phyloP scores from a whole-genome alignment of 352 stramenopile genomes.

The Globisporangium radiosum region DNA sequence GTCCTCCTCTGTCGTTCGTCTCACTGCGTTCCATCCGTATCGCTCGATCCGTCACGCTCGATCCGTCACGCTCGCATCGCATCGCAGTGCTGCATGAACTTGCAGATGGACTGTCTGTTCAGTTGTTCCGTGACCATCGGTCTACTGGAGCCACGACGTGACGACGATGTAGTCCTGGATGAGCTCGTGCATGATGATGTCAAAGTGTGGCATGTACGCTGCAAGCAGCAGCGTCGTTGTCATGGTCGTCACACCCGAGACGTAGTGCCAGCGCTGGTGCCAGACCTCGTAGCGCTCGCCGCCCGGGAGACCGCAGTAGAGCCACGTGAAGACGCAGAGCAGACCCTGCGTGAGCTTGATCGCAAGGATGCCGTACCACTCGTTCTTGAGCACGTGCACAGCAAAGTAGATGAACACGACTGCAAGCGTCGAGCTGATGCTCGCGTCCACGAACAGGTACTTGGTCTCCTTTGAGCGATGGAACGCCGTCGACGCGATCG shows the following conservation, averaged over 20 bases:
- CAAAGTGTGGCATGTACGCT: slow-evolving; percentile 74
- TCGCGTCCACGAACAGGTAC: slow-evolving; percentile 70
- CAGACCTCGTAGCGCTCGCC: slow-evolving; percentile 70
- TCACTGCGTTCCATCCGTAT: neutral
- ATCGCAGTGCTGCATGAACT: neutral
- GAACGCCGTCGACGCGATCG: slow-evolving; percentile 71
- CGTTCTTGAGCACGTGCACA: slow-evolving; percentile 56
- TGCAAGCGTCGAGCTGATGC: slow-evolving; percentile 66
- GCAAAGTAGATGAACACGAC: slow-evolving; percentile 66
- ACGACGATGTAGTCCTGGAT: slow-evolving; percentile 51
- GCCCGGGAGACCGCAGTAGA: slow-evolving; percentile 76
- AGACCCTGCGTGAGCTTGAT: slow-evolving; percentile 50
- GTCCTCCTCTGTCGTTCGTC: neutral
- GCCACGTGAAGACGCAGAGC: slow-evolving; percentile 69
- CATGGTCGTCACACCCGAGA: slow-evolving; percentile 70
- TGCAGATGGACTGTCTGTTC: too few relatives aligned
- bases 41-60: too few relatives aligned
- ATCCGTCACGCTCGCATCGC: neutral
- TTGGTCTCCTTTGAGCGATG: slow-evolving; percentile 81
- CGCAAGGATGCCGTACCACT: slow-evolving; percentile 70
- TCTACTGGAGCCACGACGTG: slow-evolving; percentile 36
- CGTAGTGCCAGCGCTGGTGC: slow-evolving; percentile 81
- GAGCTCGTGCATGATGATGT: slow-evolving; percentile 70
- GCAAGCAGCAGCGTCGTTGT: slow-evolving; percentile 67
- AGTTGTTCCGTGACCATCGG: too few relatives aligned